Percentiles rank a stretch among this genome's conserved stretches.
phyloP scores from a whole-genome alignment of 768 basidiomycete species.

The Pleurotus ostreatus region DNA sequence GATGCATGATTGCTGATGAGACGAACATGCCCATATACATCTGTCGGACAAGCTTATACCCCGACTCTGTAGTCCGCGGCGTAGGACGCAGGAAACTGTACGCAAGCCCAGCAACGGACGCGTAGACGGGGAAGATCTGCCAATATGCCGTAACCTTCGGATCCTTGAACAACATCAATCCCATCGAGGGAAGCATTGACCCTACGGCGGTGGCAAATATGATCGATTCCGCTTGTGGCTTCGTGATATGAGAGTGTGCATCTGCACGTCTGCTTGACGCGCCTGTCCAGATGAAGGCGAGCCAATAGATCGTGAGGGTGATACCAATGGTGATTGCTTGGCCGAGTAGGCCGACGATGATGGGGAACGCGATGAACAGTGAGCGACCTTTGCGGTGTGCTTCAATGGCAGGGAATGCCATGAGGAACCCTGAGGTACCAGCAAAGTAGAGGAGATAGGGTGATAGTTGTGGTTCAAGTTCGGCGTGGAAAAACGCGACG shows the following conservation, averaged over 20 bases:
- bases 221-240: conserved; percentile 47
- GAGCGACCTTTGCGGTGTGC: conserved; percentile 33
- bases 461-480: conserved; percentile 25
- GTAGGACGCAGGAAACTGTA: conserved; percentile 39
- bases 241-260: conserved; percentile 24
- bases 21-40: conserved; percentile 39
- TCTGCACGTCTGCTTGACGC: conserved; percentile 14
- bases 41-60: conserved; percentile 29
- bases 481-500: conserved; percentile 44
- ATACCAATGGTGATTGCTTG: conserved; percentile 41
- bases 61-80: conserved; percentile 27
- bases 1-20: conserved; percentile 36
- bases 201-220: conserved; percentile 46
- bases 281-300: conserved; percentile 38
- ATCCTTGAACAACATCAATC: conserved; percentile 38
- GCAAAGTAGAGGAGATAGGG: conserved; percentile 36
- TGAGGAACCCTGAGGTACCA: conserved; percentile 26
- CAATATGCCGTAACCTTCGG: conserved; percentile 46
- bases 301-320: conserved; percentile 44
- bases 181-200: conserved; percentile 39
- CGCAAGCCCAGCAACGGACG: conserved; percentile 32
- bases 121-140: conserved; percentile 49
- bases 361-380: conserved; percentile 34
- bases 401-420: conserved; percentile 42
- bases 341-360: conserved; percentile 34